Evolutionary conservation across 345 rosid species (phyloP).

Genomic region (Turnera subulata): DNA sequence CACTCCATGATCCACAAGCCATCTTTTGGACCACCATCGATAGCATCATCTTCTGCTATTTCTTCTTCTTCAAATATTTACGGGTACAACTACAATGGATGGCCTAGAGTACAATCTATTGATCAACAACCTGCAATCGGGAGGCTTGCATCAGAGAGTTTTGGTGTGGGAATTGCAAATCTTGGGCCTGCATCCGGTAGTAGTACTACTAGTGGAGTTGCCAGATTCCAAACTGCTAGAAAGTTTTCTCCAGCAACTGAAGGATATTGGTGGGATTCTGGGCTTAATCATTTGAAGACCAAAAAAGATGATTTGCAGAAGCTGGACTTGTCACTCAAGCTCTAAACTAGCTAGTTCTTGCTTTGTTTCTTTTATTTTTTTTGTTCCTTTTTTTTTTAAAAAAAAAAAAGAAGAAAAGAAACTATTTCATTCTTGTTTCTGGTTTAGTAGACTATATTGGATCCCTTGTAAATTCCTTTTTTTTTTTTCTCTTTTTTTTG

Average conservation of each 20-base stretch:
- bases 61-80: conserved; percentile 19
- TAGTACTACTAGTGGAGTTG: conserved; percentile 15
- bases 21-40: neutral
- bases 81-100: conserved; percentile 37
- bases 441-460: neutral
- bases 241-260: conserved; percentile 33
- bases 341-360: conserved; percentile 27
- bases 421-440: neutral
- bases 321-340: conserved; percentile 92
- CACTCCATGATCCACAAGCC: conserved; percentile 73
- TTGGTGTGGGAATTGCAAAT: conserved; percentile 11
- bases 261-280: conserved; percentile 39
- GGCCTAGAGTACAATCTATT: conserved; percentile 36
- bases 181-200: conserved; percentile 15
- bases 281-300: conserved; percentile 38
- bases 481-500: conserved; percentile 15
- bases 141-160: conserved; percentile 27
- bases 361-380: neutral
- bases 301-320: conserved; percentile 60
- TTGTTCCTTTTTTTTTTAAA: neutral
- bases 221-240: conserved; percentile 31
- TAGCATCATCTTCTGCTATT: conserved; percentile 1
- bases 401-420: too few relatives aligned
- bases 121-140: conserved; percentile 47
- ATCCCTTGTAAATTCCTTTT: conserved; percentile 29